phyloP scores from a whole-genome alignment of 2,329 filamentous ascomycete species.

The Claviceps sp. region DNA sequence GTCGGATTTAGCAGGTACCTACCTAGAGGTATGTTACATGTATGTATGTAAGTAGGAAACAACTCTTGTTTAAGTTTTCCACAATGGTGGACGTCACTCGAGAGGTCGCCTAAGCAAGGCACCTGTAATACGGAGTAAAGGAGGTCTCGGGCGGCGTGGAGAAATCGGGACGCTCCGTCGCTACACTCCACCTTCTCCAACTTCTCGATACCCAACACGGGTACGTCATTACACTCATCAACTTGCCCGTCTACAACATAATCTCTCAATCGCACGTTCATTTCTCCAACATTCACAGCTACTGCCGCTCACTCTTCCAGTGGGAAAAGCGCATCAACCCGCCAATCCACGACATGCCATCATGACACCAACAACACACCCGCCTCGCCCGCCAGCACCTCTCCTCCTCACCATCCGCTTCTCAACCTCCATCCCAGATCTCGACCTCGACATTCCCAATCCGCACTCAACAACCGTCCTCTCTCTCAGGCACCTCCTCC shows the following conservation, averaged over 20 bases:
- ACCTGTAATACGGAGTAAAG: too few relatives aligned
- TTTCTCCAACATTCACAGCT: neutral
- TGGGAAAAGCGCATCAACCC: neutral
- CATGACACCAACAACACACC: conserved; percentile 11
- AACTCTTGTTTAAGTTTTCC: too few relatives aligned
- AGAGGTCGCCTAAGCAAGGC: too few relatives aligned
- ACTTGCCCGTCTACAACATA: neutral
- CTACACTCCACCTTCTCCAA: too few relatives aligned
- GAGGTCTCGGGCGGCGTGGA: too few relatives aligned
- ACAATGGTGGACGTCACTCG: too few relatives aligned
- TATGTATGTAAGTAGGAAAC: too few relatives aligned
- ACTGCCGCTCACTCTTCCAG: neutral
- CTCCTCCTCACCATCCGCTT: conserved; percentile 83
- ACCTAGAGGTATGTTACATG: too few relatives aligned
- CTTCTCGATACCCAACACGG: neutral
- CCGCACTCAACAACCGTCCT: conserved; percentile 60
- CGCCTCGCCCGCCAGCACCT: neutral
- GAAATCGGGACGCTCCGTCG: too few relatives aligned
- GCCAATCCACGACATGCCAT: conserved; percentile 1
- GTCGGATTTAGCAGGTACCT: too few relatives aligned
- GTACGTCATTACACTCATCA: neutral
- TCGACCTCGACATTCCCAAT: conserved; percentile 60
- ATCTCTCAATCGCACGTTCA: too few relatives aligned
- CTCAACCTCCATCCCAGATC: conserved; percentile 70
- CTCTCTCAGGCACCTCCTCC: conserved; percentile 71